Base-by-base conservation (phyloP, 2,329 filamentous ascomycete genomes). In the Fusarium longipes region DNA sequence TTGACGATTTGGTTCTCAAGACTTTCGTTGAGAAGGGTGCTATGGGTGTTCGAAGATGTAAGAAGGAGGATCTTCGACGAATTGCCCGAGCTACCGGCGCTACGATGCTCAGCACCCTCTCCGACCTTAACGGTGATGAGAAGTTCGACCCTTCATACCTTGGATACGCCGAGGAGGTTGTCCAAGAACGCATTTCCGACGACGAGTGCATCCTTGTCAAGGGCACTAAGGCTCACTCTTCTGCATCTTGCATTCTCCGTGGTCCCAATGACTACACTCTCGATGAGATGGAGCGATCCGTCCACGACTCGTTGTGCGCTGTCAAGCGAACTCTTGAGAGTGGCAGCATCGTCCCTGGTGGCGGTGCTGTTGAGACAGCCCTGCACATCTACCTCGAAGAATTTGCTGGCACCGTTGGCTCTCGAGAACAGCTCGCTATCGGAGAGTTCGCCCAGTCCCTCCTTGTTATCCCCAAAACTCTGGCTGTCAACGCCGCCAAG, bases 321-420 rank as follows among this genome's bases (percentile, higher is more conserved):
- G 94, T 99, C 68, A 99, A 99, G 89, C 89, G 96, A 73, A 97
- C 96, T 5, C 86, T 99, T 9, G 96, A 99, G 83, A 97, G 93
- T 76, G 96, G 96, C 75, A 94, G 92, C 81, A 96, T 99, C 70
- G 96, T 99, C 36, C 96, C 96, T 17, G 96, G 96, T 70, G 96
- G 96, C 70, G 96, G 95, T 77, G 96, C 96, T 40, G 95, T 97
- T 22, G 96, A 99, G 84, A 98, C 96, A n/a, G 96, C 96, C 47
- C 87, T 99, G 70, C 96, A 98, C 83, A 99, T 99, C 78, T 99
- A 98, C 82, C 88, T 99, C 32, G 96, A 99, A 83, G 96, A 99
- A 81, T 99, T 97, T 80, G 96, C 96, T 52, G 95, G 96, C 73
- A 98, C 96, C 35, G 95, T 99, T 65, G 93, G 95, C 70, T 98